Percentiles rank a stretch among this genome's conserved stretches.
These are phyloP conservation scores for Phytopythium chamaehyphon DNA, from an alignment of 352 stramenopile genomes.

Conservation along the genomic window DNA sequence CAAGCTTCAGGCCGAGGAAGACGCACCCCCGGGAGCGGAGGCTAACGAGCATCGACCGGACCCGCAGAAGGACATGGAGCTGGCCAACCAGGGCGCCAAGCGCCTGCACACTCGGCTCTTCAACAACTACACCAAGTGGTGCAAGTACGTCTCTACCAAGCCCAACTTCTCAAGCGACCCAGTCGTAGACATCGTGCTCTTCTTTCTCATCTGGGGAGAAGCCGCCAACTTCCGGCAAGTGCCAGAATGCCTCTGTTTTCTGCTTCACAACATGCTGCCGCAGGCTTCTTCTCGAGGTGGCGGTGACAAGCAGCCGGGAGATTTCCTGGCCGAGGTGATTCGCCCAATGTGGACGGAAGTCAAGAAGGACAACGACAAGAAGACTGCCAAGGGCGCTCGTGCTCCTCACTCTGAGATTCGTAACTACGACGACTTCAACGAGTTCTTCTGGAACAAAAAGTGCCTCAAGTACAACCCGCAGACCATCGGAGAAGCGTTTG, in stretches of 20 bases:
- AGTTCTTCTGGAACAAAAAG: slow-evolving; percentile 89
- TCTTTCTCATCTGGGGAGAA: slow-evolving; percentile 86
- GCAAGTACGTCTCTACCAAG: slow-evolving; percentile 82
- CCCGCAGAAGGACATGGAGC: slow-evolving; percentile 61
- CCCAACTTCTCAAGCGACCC: slow-evolving; percentile 75
- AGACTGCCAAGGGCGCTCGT: slow-evolving; percentile 71
- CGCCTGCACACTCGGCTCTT: slow-evolving; percentile 76
- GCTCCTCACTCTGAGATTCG: slow-evolving; percentile 72
- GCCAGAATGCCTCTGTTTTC: slow-evolving; percentile 76
- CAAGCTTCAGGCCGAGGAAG: slow-evolving; percentile 64
- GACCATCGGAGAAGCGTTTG: slow-evolving; percentile 68
- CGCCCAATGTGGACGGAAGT: slow-evolving; percentile 78
- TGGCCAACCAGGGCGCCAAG: slow-evolving; percentile 72
- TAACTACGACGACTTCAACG: slow-evolving; percentile 89
- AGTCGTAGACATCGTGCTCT: slow-evolving; percentile 73
- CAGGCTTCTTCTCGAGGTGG: slow-evolving; percentile 50
- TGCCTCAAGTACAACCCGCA: slow-evolving; percentile 74
- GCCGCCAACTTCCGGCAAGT: slow-evolving; percentile 82
- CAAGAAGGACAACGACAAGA: slow-evolving; percentile 88
- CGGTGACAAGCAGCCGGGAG: slow-evolving; percentile 48
- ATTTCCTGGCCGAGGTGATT: slow-evolving; percentile 74
- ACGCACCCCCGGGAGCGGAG: slow-evolving; percentile 12
- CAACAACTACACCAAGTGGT: slow-evolving; percentile 87
- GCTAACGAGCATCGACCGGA: slow-evolving; percentile 40
- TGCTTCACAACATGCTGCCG: slow-evolving; percentile 73